Conservation (phyloP, 129 eudicot genomes). For the Flaveria ramosissima region DNA sequence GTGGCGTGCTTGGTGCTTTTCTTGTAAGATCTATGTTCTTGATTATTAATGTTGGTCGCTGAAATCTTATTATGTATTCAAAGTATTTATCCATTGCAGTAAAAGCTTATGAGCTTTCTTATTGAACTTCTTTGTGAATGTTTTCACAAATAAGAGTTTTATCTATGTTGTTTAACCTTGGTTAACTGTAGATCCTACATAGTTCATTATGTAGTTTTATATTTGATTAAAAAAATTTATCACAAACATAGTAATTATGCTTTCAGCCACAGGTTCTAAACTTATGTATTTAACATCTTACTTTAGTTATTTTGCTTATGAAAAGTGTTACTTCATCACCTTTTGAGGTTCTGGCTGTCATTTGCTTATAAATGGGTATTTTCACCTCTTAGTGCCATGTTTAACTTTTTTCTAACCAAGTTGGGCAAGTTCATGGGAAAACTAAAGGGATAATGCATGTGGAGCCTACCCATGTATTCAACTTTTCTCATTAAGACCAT, state of each 20-base stretch:
- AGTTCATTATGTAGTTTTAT: background rate
- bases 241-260: background rate
- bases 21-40: slow-evolving; percentile 51
- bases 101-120: slow-evolving; percentile 14
- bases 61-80: background rate
- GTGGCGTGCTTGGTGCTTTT: slow-evolving; percentile 81
- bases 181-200: background rate
- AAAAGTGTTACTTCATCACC: background rate
- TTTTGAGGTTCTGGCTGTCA: background rate
- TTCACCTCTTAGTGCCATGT: background rate
- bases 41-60: background rate
- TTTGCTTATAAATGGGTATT: slow-evolving; percentile 1
- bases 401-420: background rate
- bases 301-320: background rate
- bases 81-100: slow-evolving; percentile 6
- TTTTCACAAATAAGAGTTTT: background rate
- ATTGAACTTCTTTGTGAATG: slow-evolving; percentile 16
- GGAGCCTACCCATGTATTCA: background rate
- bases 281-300: background rate
- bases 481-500: background rate
- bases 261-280: background rate
- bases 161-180: background rate
- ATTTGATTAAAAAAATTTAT: background rate
- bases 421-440: background rate
- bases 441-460: background rate